Conservation (phyloP, 768 basidiomycete genomes). For the Suillus ampliporus region DNA sequence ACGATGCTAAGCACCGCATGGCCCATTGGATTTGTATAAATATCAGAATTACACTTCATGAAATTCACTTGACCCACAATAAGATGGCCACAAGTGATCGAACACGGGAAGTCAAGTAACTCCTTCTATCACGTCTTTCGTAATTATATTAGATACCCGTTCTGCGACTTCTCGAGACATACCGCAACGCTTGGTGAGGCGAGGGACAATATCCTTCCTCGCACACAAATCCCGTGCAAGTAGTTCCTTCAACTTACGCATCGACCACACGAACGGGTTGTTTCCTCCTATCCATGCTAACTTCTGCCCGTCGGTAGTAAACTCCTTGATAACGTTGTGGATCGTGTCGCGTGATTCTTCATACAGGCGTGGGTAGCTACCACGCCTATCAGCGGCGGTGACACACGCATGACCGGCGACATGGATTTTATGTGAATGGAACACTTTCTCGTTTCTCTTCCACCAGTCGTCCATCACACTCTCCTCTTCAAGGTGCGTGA, state of each 20-base stretch:
- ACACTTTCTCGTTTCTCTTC: slow-evolving; percentile 35
- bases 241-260: slow-evolving; percentile 20
- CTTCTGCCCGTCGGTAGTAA: background rate
- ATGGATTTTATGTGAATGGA: slow-evolving; percentile 30
- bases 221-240: background rate
- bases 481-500: slow-evolving; percentile 37
- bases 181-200: background rate
- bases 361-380: slow-evolving; percentile 27
- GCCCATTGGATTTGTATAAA: too few relatives aligned
- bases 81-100: too few relatives aligned
- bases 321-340: background rate
- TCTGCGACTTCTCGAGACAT: background rate
- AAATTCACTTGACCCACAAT: too few relatives aligned
- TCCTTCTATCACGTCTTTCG: background rate
- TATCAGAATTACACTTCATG: too few relatives aligned
- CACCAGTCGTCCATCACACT: slow-evolving; percentile 37
- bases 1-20: too few relatives aligned
- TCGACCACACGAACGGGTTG: slow-evolving; percentile 14
- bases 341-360: slow-evolving; percentile 22
- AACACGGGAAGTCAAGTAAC: too few relatives aligned
- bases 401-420: slow-evolving; percentile 37
- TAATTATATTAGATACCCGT: background rate
- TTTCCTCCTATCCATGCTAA: slow-evolving; percentile 7
- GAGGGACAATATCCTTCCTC: background rate
- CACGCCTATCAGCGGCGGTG: slow-evolving; percentile 30